Base-by-base conservation (phyloP, 23 red algal species). In the Gracilariopsis chorda region DNA sequence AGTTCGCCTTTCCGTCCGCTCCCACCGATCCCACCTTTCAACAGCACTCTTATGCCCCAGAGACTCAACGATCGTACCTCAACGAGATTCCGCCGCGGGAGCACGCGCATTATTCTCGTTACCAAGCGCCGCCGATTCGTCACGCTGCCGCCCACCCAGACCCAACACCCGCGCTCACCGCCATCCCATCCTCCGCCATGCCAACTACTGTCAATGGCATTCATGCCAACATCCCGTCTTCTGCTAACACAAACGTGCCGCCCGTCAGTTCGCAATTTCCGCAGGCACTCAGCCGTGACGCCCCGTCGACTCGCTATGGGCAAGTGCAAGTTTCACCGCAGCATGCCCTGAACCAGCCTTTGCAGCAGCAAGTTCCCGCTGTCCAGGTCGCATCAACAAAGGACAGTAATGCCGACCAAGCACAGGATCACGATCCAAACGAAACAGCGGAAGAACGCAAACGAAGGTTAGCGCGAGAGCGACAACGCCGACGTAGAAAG, bases 391-490 rank as follows among this genome's bases (percentile, higher is more conserved):
- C 67, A 7, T 36, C 40, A 0, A n/a, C 67, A n/a, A 44, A 42
- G 19, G 67, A 73, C 14, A 25, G 67, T 12, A 73, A 46, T 42
- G 39, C 5, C 1, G 67, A 73, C 28, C 42, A n/a, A 8, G 23
- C 19, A 24, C 67, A 73, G 7, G 67, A 20, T 7, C 37, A 23
- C 14, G 37, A 67, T 60, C 72, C 85, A 2, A 77, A 61, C 13
- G 85, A 89, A n/a, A 77, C 69, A 6, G 70, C 69, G 11, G 70
- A 60, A 48, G 85, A 78, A 21, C 65, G 85, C 21, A 89, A 89
- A 45, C 69, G 85, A 36, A 55, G 85, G 40, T 62, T 89, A 29
- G 85, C 85, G 0, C 25, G 85, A 20, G 85, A 78, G 25, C 30
- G 85, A 24, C 69, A 89, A 48, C 69, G 85, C 10, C 65, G 85